A percentile compares a stretch with the other conserved stretches of the same genome.
phyloP scores from a whole-genome alignment of 331 rosid genomes.

The Malus hybrid region DNA sequence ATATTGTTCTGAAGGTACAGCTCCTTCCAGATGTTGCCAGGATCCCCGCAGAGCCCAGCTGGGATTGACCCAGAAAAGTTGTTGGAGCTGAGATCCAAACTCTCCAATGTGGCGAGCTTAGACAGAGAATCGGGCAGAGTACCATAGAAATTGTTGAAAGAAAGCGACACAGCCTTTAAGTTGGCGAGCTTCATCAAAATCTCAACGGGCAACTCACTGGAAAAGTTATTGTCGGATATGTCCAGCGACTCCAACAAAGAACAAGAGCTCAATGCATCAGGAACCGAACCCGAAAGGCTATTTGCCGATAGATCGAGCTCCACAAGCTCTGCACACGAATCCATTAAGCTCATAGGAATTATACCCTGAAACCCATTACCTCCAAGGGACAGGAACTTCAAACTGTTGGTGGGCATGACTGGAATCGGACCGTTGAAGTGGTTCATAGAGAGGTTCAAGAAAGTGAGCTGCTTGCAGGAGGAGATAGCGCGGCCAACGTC shows the following conservation, averaged over 20 bases:
- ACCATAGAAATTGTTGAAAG: constrained; percentile 46
- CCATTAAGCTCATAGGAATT: constrained; percentile 36
- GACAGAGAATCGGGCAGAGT: constrained; percentile 47
- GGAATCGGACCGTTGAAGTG: constrained; percentile 57
- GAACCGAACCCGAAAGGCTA: constrained; percentile 46
- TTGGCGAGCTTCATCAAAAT: constrained; percentile 35
- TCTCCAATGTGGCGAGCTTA: constrained; percentile 30
- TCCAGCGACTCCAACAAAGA: constrained; percentile 36
- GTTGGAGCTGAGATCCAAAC: constrained; percentile 84
- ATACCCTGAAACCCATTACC: constrained; percentile 43
- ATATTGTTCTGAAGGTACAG: constrained; percentile 65
- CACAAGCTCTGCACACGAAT: constrained; percentile 37
- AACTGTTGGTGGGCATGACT: constrained; percentile 30
- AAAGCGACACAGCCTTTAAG: constrained; percentile 31
- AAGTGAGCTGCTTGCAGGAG: constrained; percentile 32
- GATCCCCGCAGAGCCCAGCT: constrained; percentile 33
- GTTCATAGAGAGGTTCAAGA: constrained; percentile 60
- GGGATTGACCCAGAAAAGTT: constrained; percentile 52
- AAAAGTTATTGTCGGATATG: constrained; percentile 46
- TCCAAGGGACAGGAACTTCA: constrained; percentile 42
- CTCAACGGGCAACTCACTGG: constrained; percentile 48
- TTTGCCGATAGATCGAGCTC: constrained; percentile 60
- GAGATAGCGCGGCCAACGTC: constrained; percentile 42
- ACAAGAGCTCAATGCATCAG: constrained; percentile 42
- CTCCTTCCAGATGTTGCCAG: constrained; percentile 43